Percentiles rank a stretch among this genome's conserved stretches.
Conservation (phyloP, 2,329 filamentous ascomycete species). For the Epichloe elymi region DNA sequence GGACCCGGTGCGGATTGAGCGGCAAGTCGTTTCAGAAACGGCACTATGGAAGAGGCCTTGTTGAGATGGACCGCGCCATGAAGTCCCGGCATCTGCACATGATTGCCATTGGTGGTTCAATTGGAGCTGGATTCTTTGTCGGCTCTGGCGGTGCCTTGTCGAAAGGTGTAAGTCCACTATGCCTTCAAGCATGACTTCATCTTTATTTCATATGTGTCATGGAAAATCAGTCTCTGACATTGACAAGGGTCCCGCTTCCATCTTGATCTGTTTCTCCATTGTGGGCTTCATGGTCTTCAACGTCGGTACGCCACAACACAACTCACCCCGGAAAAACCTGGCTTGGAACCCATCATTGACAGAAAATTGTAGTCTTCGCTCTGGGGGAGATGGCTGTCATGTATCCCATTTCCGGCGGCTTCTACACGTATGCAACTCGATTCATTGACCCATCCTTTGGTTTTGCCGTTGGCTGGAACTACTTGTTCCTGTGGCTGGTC, state of each 20-base stretch:
- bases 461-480: conserved; percentile 36
- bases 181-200: neutral
- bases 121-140: conserved; percentile 51
- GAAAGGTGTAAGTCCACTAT: conserved; percentile 29
- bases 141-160: conserved; percentile 41
- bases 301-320: conserved; percentile 12
- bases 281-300: conserved; percentile 42
- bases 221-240: neutral
- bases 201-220: neutral
- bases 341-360: neutral
- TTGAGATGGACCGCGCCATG: conserved; percentile 33
- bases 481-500: conserved; percentile 35
- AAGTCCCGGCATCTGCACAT: conserved; percentile 47
- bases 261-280: conserved; percentile 39
- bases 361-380: conserved; percentile 34
- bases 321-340: neutral
- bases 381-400: conserved; percentile 49
- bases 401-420: conserved; percentile 49
- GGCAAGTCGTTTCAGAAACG: conserved; percentile 22
- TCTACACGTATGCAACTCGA: conserved; percentile 47
- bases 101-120: conserved; percentile 49
- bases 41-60: conserved; percentile 16
- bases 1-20: conserved; percentile 23
- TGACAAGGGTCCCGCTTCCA: conserved; percentile 23
- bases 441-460: conserved; percentile 50